phyloP scores from a whole-genome alignment of 169 alveolate genomes.

The Plasmodium blacklocki region DNA sequence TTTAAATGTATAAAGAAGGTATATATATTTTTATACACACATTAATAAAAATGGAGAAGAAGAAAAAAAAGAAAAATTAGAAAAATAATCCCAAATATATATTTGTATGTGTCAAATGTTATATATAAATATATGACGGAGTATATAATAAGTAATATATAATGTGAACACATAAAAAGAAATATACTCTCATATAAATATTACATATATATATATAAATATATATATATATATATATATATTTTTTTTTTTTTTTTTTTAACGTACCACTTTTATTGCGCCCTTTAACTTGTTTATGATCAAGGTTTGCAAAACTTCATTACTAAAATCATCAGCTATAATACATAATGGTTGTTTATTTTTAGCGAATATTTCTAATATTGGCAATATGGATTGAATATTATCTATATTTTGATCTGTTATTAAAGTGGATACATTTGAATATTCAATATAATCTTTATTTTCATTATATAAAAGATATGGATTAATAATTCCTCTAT shows the following conservation, averaged over 20 bases:
- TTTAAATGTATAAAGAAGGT: not conserved
- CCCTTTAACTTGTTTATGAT: constrained; percentile 91
- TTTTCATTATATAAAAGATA: constrained; percentile 90
- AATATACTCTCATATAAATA: not conserved
- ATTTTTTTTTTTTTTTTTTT: not conserved
- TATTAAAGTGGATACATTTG: constrained; percentile 85
- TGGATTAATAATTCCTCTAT: constrained; percentile 90
- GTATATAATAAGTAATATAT: no score
- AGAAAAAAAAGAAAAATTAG: not conserved
- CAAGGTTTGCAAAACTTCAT: constrained; percentile 90
- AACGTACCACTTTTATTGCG: constrained; percentile 86
- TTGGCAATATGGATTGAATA: constrained; percentile 88
- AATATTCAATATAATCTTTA: constrained; percentile 89
- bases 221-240: not conserved
- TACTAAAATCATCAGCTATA: constrained; percentile 91
- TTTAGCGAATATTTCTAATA: constrained; percentile 89
- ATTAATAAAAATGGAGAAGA: constrained; percentile 5
- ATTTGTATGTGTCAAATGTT: no score
- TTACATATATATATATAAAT: not conserved
- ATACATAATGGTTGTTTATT: constrained; percentile 88
- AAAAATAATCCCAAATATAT: no score
- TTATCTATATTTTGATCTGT: constrained; percentile 89
- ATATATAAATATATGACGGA: no score
- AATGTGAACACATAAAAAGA: not conserved
- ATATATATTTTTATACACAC: not conserved